Percentiles rank a stretch among this genome's conserved stretches.
Evolutionary conservation across 2,329 filamentous ascomycete genomes (phyloP).

Genomic region (Taxawa tesnikishii): DNA sequence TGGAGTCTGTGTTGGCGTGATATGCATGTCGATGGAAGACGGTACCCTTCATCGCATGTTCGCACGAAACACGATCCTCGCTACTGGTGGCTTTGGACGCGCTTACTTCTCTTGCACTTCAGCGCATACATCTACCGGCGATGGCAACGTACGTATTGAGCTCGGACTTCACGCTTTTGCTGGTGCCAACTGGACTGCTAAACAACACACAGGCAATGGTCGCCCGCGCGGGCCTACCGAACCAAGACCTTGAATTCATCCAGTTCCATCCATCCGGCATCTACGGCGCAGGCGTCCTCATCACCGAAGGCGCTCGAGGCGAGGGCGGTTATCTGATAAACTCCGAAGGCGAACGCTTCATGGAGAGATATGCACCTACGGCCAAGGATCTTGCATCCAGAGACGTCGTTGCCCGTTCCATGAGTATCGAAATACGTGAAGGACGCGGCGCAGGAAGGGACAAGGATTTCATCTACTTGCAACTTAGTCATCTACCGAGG

Average conservation of each 20-base stretch:
- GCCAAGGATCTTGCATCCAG: constrained; percentile 37
- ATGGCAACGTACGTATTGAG: constrained; percentile 28
- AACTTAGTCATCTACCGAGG: constrained; percentile 33
- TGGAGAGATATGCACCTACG: constrained; percentile 40
- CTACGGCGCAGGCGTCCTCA: constrained; percentile 37
- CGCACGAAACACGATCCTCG: constrained; percentile 35
- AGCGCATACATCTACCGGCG: constrained; percentile 37
- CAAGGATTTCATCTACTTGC: constrained; percentile 36
- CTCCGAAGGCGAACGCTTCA: constrained; percentile 35
- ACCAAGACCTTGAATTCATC: constrained; percentile 40
- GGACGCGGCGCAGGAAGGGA: constrained; percentile 32
- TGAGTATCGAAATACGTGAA: constrained; percentile 37
- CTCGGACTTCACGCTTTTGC: no score
- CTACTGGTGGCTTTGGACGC: constrained; percentile 37
- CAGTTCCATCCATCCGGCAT: constrained; percentile 40
- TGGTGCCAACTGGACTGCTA: no score
- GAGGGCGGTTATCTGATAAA: constrained; percentile 40
- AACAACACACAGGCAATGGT: constrained; percentile 36
- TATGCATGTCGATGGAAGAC: constrained; percentile 37
- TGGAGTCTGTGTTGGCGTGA: constrained; percentile 33
- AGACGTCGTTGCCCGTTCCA: constrained; percentile 35
- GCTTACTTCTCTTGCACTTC: constrained; percentile 38
- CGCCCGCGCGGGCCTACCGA: constrained; percentile 33
- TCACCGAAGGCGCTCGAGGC: constrained; percentile 37
- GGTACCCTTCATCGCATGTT: constrained; percentile 36